Conservation (phyloP, 495 filamentous ascomycete species). For the Xylaria intraflava region DNA sequence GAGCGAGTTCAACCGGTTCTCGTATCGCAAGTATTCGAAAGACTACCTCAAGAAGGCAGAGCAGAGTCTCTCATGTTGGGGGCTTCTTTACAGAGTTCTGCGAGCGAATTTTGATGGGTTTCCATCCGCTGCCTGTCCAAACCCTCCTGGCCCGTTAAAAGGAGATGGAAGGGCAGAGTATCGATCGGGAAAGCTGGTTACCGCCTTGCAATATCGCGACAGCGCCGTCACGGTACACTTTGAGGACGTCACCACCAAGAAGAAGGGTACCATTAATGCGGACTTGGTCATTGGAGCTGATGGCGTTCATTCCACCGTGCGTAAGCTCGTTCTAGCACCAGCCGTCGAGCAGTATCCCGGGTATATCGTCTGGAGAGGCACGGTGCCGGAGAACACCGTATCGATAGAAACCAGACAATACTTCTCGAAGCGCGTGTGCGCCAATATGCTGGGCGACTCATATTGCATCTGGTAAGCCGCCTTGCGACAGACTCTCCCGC, state of each 20-base stretch:
- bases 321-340: constrained; percentile 31
- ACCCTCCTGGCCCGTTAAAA: constrained; percentile 13
- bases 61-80: constrained; percentile 41
- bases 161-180: constrained; percentile 33
- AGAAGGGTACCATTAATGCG: neutral
- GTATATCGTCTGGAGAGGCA: constrained; percentile 48
- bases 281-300: constrained; percentile 44
- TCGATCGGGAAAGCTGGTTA: constrained; percentile 36
- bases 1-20: neutral
- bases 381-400: constrained; percentile 33
- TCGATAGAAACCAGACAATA: constrained; percentile 21
- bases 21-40: constrained; percentile 8
- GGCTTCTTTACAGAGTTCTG: constrained; percentile 40
- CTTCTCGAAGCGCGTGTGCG: constrained; percentile 18
- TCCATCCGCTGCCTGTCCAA: constrained; percentile 18
- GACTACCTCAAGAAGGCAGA: neutral
- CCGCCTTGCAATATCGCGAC: constrained; percentile 25
- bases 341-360: constrained; percentile 40
- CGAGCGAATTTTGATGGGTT: constrained; percentile 46
- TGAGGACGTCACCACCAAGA: constrained; percentile 9
- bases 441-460: constrained; percentile 1
- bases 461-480: constrained; percentile 19
- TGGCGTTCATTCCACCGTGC: constrained; percentile 44
- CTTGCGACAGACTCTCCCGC: too few species aligned
- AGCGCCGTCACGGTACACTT: constrained; percentile 25